phyloP scores from a whole-genome alignment of 768 basidiomycete species.

The Mrakia hoshinonis region DNA sequence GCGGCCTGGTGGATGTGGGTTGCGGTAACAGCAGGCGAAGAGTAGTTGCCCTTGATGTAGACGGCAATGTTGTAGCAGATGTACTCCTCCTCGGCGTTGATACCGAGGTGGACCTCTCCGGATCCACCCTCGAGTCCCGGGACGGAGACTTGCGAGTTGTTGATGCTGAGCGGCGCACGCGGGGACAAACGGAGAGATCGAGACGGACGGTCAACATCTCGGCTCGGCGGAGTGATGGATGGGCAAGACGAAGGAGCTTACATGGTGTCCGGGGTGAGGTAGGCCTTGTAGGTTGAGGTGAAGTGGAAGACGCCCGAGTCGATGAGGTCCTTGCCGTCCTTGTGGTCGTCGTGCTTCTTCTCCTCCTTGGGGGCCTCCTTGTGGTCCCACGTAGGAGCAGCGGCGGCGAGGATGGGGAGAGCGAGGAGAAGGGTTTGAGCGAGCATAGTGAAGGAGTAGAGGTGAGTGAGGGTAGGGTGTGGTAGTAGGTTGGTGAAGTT shows the following conservation, averaged over 20 bases:
- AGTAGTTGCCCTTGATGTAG: conserved; percentile 36
- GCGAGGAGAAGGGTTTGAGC: conserved; percentile 25
- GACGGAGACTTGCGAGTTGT: conserved; percentile 33
- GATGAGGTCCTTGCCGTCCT: conserved; percentile 18
- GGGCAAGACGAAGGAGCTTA: not conserved
- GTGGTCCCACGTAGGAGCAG: conserved; percentile 28
- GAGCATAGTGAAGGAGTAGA: not conserved
- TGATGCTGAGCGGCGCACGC: conserved; percentile 26
- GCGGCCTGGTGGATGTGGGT: conserved; percentile 37
- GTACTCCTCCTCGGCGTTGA: conserved; percentile 35
- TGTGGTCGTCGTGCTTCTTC: conserved; percentile 18
- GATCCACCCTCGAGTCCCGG: conserved; percentile 34
- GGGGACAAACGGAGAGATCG: not conserved
- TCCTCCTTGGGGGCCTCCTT: conserved; percentile 25
- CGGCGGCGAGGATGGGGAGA: conserved; percentile 30
- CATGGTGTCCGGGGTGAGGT: conserved; percentile 32
- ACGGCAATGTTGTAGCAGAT: conserved; percentile 38
- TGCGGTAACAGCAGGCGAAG: conserved; percentile 35
- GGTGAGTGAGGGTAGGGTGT: not conserved
- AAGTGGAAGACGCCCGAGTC: conserved; percentile 35
- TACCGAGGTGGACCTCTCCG: conserved; percentile 36
- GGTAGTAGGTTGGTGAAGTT: not conserved
- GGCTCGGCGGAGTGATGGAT: not conserved
- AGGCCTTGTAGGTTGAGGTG: conserved; percentile 36
- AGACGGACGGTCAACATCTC: not conserved